These are phyloP conservation scores for Dipteronia sinensis DNA, from an alignment of 345 rosid species.

Conservation along the genomic window DNA sequence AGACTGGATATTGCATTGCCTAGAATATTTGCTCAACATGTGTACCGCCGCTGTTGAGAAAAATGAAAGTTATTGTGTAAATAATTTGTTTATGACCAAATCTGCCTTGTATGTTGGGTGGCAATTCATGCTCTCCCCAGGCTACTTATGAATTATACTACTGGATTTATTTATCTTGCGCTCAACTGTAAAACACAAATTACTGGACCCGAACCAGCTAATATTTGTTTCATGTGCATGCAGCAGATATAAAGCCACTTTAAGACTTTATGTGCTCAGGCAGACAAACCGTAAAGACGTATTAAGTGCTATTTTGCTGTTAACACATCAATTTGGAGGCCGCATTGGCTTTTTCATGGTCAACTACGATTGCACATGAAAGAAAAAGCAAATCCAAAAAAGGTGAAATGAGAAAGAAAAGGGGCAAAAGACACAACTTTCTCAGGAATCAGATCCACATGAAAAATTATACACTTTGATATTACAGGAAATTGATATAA, in stretches of 20 bases:
- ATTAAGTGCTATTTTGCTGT: too few species aligned
- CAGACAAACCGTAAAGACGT: too few species aligned
- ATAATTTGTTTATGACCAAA: not conserved
- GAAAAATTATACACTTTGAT: not conserved
- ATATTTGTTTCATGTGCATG: not conserved
- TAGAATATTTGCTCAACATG: not conserved
- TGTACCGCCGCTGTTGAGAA: not conserved
- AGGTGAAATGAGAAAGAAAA: not conserved
- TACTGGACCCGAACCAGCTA: not conserved
- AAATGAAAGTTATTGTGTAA: not conserved
- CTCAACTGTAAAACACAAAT: too few species aligned
- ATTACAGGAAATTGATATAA: not conserved
- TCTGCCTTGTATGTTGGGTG: not conserved
- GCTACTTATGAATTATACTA: too few species aligned
- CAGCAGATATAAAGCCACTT: too few species aligned
- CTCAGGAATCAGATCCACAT: not conserved
- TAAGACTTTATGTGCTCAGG: too few species aligned
- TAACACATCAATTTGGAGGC: not conserved
- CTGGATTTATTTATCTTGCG: too few species aligned
- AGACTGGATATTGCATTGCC: too few species aligned
- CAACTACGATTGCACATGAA: not conserved
- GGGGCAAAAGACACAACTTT: not conserved
- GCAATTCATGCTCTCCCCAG: not conserved
- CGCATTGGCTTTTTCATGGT: not conserved
- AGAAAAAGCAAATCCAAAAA: not conserved